These are phyloP conservation scores for Citrus inodora DNA, from an alignment of 345 rosid species.

Conservation along the genomic window DNA sequence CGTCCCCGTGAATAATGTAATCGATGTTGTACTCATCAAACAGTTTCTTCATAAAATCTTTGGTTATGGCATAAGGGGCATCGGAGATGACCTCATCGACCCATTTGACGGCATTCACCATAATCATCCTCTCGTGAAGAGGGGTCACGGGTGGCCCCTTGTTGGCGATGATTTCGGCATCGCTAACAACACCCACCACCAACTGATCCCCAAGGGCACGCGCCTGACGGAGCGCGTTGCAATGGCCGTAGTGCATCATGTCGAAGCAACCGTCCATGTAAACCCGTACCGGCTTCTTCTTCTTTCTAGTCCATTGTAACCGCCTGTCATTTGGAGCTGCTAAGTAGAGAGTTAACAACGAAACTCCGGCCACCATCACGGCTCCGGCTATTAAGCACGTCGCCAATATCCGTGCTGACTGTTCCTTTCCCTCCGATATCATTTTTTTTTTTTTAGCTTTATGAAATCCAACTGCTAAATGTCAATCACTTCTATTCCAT, in stretches of 20 bases:
- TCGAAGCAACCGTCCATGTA: slow-evolving; percentile 89
- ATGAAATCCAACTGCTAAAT: background rate
- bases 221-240: slow-evolving; percentile 81
- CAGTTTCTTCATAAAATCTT: slow-evolving; percentile 67
- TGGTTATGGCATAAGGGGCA: slow-evolving; percentile 74
- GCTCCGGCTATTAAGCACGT: slow-evolving; percentile 51
- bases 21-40: slow-evolving; percentile 66
- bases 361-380: slow-evolving; percentile 40
- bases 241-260: slow-evolving; percentile 86
- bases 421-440: slow-evolving; percentile 38
- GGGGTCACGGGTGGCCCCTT: slow-evolving; percentile 82
- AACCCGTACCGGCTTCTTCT: slow-evolving; percentile 54
- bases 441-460: background rate
- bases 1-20: slow-evolving; percentile 75
- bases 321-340: slow-evolving; percentile 1
- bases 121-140: slow-evolving; percentile 58
- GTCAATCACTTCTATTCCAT: background rate
- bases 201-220: slow-evolving; percentile 62
- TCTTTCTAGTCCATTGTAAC: slow-evolving; percentile 32
- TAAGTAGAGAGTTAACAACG: slow-evolving; percentile 28
- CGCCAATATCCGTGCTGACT: slow-evolving; percentile 26
- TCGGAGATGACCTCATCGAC: slow-evolving; percentile 72
- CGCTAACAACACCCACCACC: slow-evolving; percentile 80
- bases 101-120: slow-evolving; percentile 79
- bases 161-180: slow-evolving; percentile 61